A percentile compares a stretch with the other conserved stretches of the same genome.
These are phyloP conservation scores for Rhizopogon rudus DNA, from an alignment of 768 basidiomycete species.

Conservation along the genomic window DNA sequence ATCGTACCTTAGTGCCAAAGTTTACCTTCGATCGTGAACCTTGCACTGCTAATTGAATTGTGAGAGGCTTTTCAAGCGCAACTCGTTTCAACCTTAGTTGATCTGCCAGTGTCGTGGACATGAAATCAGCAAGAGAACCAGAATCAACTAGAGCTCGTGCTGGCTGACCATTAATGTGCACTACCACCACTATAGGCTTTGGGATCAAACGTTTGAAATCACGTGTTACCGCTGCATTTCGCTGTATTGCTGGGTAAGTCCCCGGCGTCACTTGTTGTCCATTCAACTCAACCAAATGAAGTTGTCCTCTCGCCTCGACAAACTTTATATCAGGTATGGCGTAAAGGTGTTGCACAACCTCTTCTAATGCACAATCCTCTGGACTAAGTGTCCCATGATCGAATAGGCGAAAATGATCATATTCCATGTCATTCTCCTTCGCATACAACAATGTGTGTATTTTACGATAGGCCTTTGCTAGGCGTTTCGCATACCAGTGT, in stretches of 20 bases:
- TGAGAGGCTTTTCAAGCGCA: constrained; percentile 18
- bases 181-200: constrained; percentile 27
- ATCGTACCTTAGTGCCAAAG: constrained; percentile 4
- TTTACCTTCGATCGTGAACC: constrained; percentile 26
- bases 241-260: constrained; percentile 6
- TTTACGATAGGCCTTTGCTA: background rate
- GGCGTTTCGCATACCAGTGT: background rate
- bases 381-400: background rate
- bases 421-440: background rate
- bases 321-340: no score
- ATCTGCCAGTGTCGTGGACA: constrained; percentile 19
- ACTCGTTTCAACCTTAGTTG: constrained; percentile 4
- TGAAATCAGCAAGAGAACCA: constrained; percentile 37
- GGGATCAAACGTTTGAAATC: constrained; percentile 19
- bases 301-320: no score
- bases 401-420: background rate
- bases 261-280: background rate
- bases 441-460: background rate
- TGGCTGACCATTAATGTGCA: constrained; percentile 28
- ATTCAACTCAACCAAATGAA: background rate
- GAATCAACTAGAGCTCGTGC: constrained; percentile 32
- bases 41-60: constrained; percentile 24
- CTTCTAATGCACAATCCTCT: no score
- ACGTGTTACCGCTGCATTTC: constrained; percentile 6
- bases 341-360: no score